phyloP scores from a whole-genome alignment of 306 rosid species.

The Luffa aegyptiaca region DNA sequence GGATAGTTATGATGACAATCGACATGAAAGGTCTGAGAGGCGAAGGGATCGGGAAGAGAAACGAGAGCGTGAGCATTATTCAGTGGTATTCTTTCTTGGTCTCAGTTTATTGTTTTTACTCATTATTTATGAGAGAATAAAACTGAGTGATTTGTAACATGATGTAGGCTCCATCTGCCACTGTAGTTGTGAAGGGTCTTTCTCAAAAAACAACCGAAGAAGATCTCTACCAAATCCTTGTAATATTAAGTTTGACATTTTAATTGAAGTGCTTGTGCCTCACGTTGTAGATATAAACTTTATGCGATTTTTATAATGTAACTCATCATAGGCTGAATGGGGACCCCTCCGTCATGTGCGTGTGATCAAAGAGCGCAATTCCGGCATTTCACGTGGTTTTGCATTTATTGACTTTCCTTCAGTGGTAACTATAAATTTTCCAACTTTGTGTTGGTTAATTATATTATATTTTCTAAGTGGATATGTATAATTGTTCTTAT shows the following conservation, averaged over 20 bases:
- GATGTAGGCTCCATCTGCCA: slow-evolving; percentile 88
- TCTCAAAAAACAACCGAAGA: slow-evolving; percentile 92
- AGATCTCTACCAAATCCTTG: slow-evolving; percentile 94
- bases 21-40: slow-evolving; percentile 65
- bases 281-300: background rate
- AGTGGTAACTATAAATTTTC: slow-evolving; percentile 45
- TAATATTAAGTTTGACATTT: slow-evolving; percentile 28
- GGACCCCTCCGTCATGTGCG: slow-evolving; percentile 98
- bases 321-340: slow-evolving; percentile 74
- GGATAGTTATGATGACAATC: slow-evolving; percentile 60
- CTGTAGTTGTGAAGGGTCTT: slow-evolving; percentile 95
- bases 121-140: background rate
- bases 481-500: slow-evolving; percentile 9
- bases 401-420: slow-evolving; percentile 97
- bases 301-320: background rate
- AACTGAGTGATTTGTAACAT: slow-evolving; percentile 16
- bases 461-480: slow-evolving; percentile 10
- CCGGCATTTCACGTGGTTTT: slow-evolving; percentile 94
- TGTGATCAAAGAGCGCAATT: slow-evolving; percentile 88
- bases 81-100: slow-evolving; percentile 52
- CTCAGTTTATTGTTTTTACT: background rate
- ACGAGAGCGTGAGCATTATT: slow-evolving; percentile 54
- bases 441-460: background rate
- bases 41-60: slow-evolving; percentile 80
- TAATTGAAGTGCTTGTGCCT: slow-evolving; percentile 15